Evolutionary conservation across 257 asterid genomes (phyloP).

Genomic region (Datura wrightii): DNA sequence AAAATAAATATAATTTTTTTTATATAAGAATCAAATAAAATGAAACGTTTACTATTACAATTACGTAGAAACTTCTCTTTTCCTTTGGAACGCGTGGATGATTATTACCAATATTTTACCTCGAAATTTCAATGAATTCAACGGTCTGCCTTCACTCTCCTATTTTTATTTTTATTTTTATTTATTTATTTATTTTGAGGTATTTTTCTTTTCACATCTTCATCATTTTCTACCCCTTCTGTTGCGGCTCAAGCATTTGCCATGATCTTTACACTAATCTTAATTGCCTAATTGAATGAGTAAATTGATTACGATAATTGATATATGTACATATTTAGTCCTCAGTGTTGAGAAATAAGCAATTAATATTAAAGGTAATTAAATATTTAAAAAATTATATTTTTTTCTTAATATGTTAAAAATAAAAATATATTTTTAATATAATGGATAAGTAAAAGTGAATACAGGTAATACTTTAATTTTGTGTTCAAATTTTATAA

Average conservation of each 20-base stretch:
- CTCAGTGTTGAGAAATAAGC: no score
- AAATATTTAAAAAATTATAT: no score
- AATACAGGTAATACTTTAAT: not conserved
- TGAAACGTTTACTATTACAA: no score
- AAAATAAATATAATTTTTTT: no score
- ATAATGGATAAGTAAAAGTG: no score
- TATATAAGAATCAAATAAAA: no score
- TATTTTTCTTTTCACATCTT: not conserved
- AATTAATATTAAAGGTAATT: no score
- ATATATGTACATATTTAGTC: no score
- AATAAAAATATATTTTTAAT: no score
- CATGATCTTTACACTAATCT: not conserved
- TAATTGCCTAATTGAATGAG: not conserved
- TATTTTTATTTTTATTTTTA: no score
- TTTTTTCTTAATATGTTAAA: no score
- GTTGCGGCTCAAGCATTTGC: not conserved
- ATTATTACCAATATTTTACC: not conserved
- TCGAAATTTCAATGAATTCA: constrained; percentile 30
- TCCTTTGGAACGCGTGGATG: not conserved
- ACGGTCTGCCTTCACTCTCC: constrained; percentile 13
- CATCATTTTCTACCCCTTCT: not conserved
- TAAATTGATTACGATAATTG: not conserved
- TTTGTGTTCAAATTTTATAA: not conserved
- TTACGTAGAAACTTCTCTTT: not conserved
- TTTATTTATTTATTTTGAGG: no score